Percentiles rank a stretch among this genome's conserved stretches.
These are phyloP conservation scores for Penicillium crystallinum DNA, from an alignment of 495 filamentous ascomycete species.

Conservation along the genomic window DNA sequence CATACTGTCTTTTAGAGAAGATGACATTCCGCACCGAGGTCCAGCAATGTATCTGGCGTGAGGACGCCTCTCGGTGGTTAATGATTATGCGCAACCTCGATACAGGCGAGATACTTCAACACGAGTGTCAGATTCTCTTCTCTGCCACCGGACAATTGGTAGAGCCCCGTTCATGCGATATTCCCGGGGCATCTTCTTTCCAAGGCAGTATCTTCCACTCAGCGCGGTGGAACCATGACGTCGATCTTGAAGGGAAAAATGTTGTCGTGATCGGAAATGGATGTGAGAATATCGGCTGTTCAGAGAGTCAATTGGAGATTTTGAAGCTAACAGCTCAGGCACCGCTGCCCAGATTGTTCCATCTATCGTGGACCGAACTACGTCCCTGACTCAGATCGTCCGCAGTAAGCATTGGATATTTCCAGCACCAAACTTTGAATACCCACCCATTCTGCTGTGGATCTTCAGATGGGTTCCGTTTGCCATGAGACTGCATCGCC, in stretches of 20 bases:
- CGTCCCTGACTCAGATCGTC: constrained; percentile 24
- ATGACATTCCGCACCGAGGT: constrained; percentile 42
- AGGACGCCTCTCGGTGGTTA: constrained; percentile 38
- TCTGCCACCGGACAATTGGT: constrained; percentile 40
- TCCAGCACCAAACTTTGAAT: constrained; percentile 13
- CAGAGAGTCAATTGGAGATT: constrained; percentile 7
- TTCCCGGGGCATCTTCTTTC: constrained; percentile 43
- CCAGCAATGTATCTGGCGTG: constrained; percentile 36
- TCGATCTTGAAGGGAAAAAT: constrained; percentile 52
- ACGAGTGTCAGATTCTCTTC: constrained; percentile 46
- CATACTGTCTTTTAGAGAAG: constrained; percentile 39
- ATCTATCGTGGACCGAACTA: constrained; percentile 24
- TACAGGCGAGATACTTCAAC: constrained; percentile 19
- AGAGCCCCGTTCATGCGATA: constrained; percentile 43
- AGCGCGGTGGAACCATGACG: constrained; percentile 52
- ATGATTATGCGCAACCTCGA: constrained; percentile 34
- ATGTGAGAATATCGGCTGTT: constrained; percentile 14
- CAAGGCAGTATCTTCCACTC: constrained; percentile 53
- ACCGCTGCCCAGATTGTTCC: constrained; percentile 45
- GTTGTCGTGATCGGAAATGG: constrained; percentile 53
- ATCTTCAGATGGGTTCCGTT: constrained; percentile 25
- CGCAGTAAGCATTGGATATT: constrained; percentile 28
- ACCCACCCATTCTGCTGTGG: constrained; percentile 15
- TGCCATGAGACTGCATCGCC: constrained; percentile 18
- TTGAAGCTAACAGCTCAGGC: constrained; percentile 24